Percentiles rank a stretch among this genome's conserved stretches.
Conservation (phyloP, 441 rosid species). For the Adansonia madagascariensis region DNA sequence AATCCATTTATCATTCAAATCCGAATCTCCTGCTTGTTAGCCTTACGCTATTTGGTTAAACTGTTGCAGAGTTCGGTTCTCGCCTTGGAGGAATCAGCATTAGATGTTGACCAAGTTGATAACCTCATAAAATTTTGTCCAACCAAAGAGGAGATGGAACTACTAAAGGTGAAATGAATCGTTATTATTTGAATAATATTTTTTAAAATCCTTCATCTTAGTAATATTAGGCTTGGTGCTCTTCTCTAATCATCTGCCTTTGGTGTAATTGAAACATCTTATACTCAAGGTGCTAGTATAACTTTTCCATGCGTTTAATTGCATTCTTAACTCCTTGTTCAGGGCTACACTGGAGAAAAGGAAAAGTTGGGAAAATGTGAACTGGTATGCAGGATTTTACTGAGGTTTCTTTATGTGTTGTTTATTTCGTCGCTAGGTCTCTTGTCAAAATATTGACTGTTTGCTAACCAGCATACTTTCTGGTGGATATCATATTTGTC, state of each 20-base stretch:
- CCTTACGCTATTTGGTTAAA: slow-evolving; percentile 25
- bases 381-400: slow-evolving; percentile 48
- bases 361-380: slow-evolving; percentile 91
- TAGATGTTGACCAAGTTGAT: slow-evolving; percentile 88
- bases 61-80: slow-evolving; percentile 70
- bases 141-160: slow-evolving; percentile 91
- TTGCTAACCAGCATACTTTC: not conserved
- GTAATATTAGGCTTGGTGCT: slow-evolving; percentile 1
- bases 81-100: slow-evolving; percentile 74
- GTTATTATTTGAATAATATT: not conserved
- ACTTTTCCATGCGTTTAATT: slow-evolving; percentile 25
- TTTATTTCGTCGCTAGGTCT: slow-evolving; percentile 9
- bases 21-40: slow-evolving; percentile 17
- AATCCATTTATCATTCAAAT: not conserved
- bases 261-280: not conserved
- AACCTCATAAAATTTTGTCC: slow-evolving; percentile 92
- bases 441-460: not conserved
- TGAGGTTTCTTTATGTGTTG: not conserved
- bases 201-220: not conserved
- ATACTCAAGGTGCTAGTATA: slow-evolving; percentile 25
- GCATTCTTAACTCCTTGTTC: slow-evolving; percentile 31
- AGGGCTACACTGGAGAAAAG: slow-evolving; percentile 88
- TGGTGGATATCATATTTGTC: not conserved
- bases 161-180: slow-evolving; percentile 62
- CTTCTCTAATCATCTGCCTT: not conserved